Evolutionary conservation across 805 yeast genomes (phyloP).

Genomic region (Pichia phayaonensis): DNA sequence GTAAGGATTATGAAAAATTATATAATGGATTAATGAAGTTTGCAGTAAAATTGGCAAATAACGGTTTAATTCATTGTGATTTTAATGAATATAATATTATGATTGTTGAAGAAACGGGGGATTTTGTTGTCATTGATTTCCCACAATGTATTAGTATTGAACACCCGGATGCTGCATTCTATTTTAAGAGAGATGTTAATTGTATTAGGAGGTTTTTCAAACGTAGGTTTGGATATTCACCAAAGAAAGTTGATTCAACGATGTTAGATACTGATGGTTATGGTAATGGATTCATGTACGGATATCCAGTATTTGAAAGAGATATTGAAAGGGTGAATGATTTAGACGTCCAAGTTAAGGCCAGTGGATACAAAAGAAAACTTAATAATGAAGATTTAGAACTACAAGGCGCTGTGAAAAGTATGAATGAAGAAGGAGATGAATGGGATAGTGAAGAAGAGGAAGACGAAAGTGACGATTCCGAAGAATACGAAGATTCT

Average conservation of each 20-base stretch:
- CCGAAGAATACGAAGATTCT: slow-evolving; percentile 27
- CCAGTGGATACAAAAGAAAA: slow-evolving; percentile 69
- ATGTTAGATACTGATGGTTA: slow-evolving; percentile 75
- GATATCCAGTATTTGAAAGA: slow-evolving; percentile 71
- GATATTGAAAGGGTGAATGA: slow-evolving; percentile 64
- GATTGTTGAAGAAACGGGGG: slow-evolving; percentile 53
- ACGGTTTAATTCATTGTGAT: slow-evolving; percentile 95
- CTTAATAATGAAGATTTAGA: slow-evolving; percentile 42
- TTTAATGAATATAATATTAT: slow-evolving; percentile 95
- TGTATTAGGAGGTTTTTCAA: slow-evolving; percentile 81
- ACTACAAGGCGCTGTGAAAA: slow-evolving; percentile 66
- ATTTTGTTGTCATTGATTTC: slow-evolving; percentile 90
- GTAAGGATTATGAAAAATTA: slow-evolving; percentile 58
- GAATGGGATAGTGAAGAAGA: slow-evolving; percentile 16
- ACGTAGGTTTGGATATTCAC: slow-evolving; percentile 67
- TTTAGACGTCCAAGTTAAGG: slow-evolving; percentile 81
- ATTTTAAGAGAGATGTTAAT: slow-evolving; percentile 88
- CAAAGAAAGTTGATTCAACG: slow-evolving; percentile 49
- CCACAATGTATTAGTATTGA: slow-evolving; percentile 96
- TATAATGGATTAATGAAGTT: slow-evolving; percentile 85
- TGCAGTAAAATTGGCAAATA: slow-evolving; percentile 72
- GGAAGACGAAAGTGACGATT: slow-evolving; percentile 21
- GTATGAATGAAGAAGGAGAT: slow-evolving; percentile 18
- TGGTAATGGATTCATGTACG: slow-evolving; percentile 71
- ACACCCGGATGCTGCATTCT: slow-evolving; percentile 80